phyloP scores from a whole-genome alignment of 2,329 filamentous ascomycete species.

The Diaporthe sp. region DNA sequence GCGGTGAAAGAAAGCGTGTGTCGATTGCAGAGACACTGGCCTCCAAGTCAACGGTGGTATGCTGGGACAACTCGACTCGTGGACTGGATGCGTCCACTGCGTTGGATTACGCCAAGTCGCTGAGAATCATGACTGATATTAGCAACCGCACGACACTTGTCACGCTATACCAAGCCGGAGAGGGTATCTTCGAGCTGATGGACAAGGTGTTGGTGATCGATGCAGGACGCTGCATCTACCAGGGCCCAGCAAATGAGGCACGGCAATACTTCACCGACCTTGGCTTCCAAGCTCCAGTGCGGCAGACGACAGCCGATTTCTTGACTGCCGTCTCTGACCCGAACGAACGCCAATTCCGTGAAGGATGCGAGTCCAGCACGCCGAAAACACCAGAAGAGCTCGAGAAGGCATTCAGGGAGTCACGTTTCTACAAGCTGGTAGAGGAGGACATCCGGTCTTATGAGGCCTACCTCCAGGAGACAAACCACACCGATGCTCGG shows the following conservation, averaged over 20 bases:
- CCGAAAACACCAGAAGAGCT: conserved; percentile 79
- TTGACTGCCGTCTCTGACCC: conserved; percentile 82
- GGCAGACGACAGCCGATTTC: conserved; percentile 82
- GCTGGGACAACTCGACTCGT: conserved; percentile 79
- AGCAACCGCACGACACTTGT: conserved; percentile 70
- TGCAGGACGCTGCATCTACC: conserved; percentile 77
- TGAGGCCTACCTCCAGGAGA: conserved; percentile 58
- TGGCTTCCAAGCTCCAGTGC: conserved; percentile 71
- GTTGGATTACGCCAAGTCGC: conserved; percentile 73
- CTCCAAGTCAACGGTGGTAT: conserved; percentile 71
- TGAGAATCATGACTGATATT: conserved; percentile 77
- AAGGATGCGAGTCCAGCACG: conserved; percentile 73
- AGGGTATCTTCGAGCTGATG: conserved; percentile 71
- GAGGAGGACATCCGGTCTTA: conserved; percentile 66
- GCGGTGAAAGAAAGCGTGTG: conserved; percentile 79
- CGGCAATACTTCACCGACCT: conserved; percentile 75
- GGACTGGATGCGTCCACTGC: conserved; percentile 76
- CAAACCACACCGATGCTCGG: conserved; percentile 70
- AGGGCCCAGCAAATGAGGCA: conserved; percentile 72
- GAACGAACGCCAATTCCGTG: conserved; percentile 75
- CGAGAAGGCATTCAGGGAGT: conserved; percentile 74
- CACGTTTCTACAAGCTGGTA: conserved; percentile 67
- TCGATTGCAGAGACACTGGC: conserved; percentile 80
- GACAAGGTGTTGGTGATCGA: conserved; percentile 79
- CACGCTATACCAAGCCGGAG: conserved; percentile 74